Conservation (phyloP, 2,329 filamentous ascomycete genomes). For the Macrophomina phaseolina region DNA sequence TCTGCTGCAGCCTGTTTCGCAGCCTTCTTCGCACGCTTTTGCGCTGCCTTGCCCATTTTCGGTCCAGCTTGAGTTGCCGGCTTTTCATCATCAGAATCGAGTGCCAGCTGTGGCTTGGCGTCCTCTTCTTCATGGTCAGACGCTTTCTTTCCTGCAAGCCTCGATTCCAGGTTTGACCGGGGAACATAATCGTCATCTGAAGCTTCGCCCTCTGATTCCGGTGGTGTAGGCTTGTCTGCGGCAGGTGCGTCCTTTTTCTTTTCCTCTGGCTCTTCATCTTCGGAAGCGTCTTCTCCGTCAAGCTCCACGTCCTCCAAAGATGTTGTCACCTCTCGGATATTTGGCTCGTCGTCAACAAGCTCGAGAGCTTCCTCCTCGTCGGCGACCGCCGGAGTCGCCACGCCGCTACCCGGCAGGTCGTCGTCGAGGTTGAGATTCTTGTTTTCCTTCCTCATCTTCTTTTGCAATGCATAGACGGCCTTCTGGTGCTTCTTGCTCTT, state of each 20-base stretch:
- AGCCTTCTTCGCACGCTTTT: constrained; percentile 54
- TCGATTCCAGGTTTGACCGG: constrained; percentile 43
- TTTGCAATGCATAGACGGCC: constrained; percentile 77
- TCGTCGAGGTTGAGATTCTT: constrained; percentile 59
- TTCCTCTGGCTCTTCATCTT: constrained; percentile 40
- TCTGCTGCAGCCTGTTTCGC: constrained; percentile 47
- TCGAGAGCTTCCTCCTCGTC: constrained; percentile 34
- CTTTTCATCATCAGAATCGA: constrained; percentile 26
- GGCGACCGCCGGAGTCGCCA: constrained; percentile 40
- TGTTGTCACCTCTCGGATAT: constrained; percentile 1
- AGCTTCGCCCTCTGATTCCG: constrained; percentile 27
- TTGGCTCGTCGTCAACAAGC: constrained; percentile 31
- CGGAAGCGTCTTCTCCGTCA: constrained; percentile 41
- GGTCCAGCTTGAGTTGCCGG: constrained; percentile 32
- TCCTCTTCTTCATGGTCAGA: not conserved
- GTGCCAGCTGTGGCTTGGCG: not conserved
- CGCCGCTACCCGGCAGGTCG: constrained; percentile 40
- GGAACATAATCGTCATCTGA: constrained; percentile 42
- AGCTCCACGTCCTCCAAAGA: constrained; percentile 30
- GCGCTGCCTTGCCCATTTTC: constrained; percentile 55
- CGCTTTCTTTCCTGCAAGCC: constrained; percentile 35
- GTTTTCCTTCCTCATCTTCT: constrained; percentile 84
- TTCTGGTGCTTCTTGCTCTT: constrained; percentile 97
- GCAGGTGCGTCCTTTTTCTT: not conserved
- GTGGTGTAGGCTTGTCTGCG: constrained; percentile 9